A percentile compares a stretch with the other conserved stretches of the same genome.
Conservation (phyloP, 192 early-diverging fungal genomes). For the Coemansia sp. region DNA sequence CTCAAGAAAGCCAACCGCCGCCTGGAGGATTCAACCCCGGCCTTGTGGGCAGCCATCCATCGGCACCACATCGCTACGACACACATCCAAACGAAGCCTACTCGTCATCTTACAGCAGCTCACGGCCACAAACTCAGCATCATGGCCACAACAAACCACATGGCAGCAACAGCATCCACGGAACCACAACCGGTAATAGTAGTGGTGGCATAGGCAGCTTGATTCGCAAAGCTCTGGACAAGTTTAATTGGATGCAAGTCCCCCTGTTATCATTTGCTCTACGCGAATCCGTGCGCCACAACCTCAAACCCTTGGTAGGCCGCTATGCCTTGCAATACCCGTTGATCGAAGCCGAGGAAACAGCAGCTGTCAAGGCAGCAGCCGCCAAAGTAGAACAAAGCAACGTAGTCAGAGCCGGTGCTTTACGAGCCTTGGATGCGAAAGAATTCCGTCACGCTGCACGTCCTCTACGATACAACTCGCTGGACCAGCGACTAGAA, state of each 20-base stretch:
- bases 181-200: background rate
- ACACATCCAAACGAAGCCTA: background rate
- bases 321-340: slow-evolving; percentile 48
- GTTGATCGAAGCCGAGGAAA: slow-evolving; percentile 41
- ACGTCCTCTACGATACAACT: slow-evolving; percentile 15
- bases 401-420: slow-evolving; percentile 29
- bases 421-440: slow-evolving; percentile 27
- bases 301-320: slow-evolving; percentile 31
- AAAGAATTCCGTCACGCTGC: slow-evolving; percentile 42
- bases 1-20: background rate
- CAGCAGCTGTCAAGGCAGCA: slow-evolving; percentile 7
- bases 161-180: background rate
- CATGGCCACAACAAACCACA: background rate
- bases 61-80: slow-evolving; percentile 12
- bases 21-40: slow-evolving; percentile 8
- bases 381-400: slow-evolving; percentile 11
- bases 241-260: slow-evolving; percentile 13
- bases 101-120: background rate
- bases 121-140: background rate
- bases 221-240: slow-evolving; percentile 1
- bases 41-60: slow-evolving; percentile 1
- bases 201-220: background rate
- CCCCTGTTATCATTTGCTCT: slow-evolving; percentile 24
- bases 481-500: slow-evolving; percentile 41
- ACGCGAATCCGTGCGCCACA: slow-evolving; percentile 18